Base-by-base conservation (phyloP, 495 filamentous ascomycete species). In the Pseudoneurospora amorphoporcata region DNA sequence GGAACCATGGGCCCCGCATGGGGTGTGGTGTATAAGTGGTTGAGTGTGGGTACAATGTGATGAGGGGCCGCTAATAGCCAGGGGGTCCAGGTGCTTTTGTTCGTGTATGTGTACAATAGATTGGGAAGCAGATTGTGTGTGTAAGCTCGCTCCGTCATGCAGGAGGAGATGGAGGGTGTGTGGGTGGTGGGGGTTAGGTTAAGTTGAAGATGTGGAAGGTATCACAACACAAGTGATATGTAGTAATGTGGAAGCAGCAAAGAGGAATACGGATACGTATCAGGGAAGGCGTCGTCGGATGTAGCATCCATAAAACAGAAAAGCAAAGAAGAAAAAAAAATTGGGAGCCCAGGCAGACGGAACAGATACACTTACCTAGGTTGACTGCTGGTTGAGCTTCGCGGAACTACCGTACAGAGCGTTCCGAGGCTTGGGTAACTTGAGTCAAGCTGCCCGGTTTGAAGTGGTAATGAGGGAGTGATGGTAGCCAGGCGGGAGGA, bases 291-390 rank as follows among this genome's bases (percentile, higher is more conserved):
- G 17, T 70, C 39, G 16, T 70, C 39, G 42, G 53, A 65, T 65
- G 53, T 65, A 35, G 53, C 53, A 65, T 65, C 53, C 32, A 29
- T 14, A 65, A 38, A 38, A 45, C 42, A 68, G 58, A 70, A 72
- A 9, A 73, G 68, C 41, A 73, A 70, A 75, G 69, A 71, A 71
- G 70, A 42, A 53, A 10, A 70, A 72, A 71, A 61, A 72, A 16
- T 14, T 23, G 47, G 2, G 53, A 65, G 53, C 53, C 53, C 29
- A 65, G 32, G 71, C 29, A 71, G 58, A 69, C 45, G 70, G 39
- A 53, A 39, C 69, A 41, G 39, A 43, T 71, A 72, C 39, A 72
- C 77, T 76, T 76, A 76, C 77, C 75, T 72, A 73, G 29, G 29
- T 65, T 65, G 53, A 32, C 7, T 65, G 53, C 14, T 17, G 23